Evolutionary conservation across 371 early-diverging fungal species (phyloP).

Genomic region (Rhizomucor miehei): DNA sequence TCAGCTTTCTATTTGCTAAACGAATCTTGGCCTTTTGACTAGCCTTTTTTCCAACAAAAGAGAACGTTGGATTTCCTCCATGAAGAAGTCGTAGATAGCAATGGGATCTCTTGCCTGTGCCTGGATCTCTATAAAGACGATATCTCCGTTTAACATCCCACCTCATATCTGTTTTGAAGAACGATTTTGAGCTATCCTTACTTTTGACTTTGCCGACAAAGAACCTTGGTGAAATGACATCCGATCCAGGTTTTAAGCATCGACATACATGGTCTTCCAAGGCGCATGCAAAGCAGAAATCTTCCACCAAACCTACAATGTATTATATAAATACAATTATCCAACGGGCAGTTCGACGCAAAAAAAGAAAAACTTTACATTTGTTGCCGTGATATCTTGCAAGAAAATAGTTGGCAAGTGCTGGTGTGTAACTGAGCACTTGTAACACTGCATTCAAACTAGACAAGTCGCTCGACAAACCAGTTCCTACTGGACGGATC

Average conservation of each 20-base stretch:
- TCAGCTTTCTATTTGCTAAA: too few relatives aligned
- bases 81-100: constrained; percentile 73
- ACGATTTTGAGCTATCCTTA: too few relatives aligned
- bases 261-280: constrained; percentile 58
- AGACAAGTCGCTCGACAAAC: constrained; percentile 80
- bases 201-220: constrained; percentile 73
- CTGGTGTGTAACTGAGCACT: constrained; percentile 83
- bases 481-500: constrained; percentile 71
- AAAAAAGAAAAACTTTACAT: constrained; percentile 30
- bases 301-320: constrained; percentile 56
- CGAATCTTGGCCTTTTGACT: background rate
- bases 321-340: too few relatives aligned
- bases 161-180: constrained; percentile 69
- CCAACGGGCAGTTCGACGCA: background rate
- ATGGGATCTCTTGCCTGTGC: constrained; percentile 72
- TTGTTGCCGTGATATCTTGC: constrained; percentile 57
- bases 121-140: background rate
- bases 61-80: constrained; percentile 53
- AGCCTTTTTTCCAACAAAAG: constrained; percentile 34
- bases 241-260: constrained; percentile 35
- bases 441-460: constrained; percentile 92
- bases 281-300: constrained; percentile 67
- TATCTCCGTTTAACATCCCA: too few relatives aligned
- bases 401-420: constrained; percentile 73
- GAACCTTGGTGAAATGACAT: constrained; percentile 55